A percentile compares a stretch with the other conserved stretches of the same genome.
These are phyloP conservation scores for Paramarasmius palmivorus DNA, from an alignment of 1,284 basidiomycete species.

Conservation along the genomic window DNA sequence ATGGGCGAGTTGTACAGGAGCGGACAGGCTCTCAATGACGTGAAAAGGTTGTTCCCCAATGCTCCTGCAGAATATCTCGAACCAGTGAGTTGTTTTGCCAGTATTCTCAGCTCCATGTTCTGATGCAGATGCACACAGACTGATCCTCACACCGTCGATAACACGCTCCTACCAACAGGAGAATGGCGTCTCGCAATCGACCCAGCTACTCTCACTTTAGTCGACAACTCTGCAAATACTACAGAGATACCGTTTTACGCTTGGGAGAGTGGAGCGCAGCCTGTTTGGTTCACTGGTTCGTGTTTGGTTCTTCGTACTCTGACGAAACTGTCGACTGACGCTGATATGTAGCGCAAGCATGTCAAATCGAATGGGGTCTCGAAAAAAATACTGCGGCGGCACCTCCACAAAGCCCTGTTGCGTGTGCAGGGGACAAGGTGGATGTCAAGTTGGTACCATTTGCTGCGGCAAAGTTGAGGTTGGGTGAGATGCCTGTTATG, in stretches of 20 bases:
- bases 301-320: neutral
- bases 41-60: conserved; percentile 32
- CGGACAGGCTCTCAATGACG: conserved; percentile 33
- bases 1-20: conserved; percentile 24
- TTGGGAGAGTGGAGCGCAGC: conserved; percentile 36
- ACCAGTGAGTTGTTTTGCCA: conserved; percentile 21
- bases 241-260: conserved; percentile 32
- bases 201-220: conserved; percentile 31
- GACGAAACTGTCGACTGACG: neutral
- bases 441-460: conserved; percentile 38
- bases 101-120: neutral
- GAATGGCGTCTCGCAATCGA: conserved; percentile 40
- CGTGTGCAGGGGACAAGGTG: conserved; percentile 29
- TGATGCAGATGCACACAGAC: conserved; percentile 7
- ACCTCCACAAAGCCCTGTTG: conserved; percentile 33
- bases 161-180: conserved; percentile 34
- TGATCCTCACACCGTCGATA: conserved; percentile 36
- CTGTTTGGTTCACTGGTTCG: conserved; percentile 33
- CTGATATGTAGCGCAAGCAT: conserved; percentile 25
- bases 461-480: conserved; percentile 34
- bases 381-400: conserved; percentile 31
- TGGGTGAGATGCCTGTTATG: conserved; percentile 41
- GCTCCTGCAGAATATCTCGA: conserved; percentile 32
- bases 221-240: conserved; percentile 27
- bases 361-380: conserved; percentile 36